phyloP scores from a whole-genome alignment of 768 basidiomycete species.

The Russula sp. region DNA sequence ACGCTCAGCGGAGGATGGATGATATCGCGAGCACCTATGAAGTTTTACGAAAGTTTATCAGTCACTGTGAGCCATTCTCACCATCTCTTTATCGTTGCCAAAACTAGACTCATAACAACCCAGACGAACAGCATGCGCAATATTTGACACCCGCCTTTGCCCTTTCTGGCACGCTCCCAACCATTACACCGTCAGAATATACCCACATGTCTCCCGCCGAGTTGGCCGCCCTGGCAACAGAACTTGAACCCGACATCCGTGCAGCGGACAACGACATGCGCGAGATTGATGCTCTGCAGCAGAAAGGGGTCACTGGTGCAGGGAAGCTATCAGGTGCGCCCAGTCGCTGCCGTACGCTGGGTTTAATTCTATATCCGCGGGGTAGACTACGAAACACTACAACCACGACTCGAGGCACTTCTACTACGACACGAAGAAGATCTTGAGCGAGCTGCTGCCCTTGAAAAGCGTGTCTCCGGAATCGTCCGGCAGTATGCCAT shows the following conservation, averaged over 20 bases:
- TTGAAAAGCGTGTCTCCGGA: slow-evolving; percentile 60
- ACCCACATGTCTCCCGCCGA: slow-evolving; percentile 62
- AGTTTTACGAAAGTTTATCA: slow-evolving; percentile 66
- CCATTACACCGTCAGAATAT: slow-evolving; percentile 44
- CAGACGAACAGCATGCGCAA: slow-evolving; percentile 75
- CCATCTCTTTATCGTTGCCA: slow-evolving; percentile 6
- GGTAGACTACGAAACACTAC: slow-evolving; percentile 55
- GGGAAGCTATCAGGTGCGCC: slow-evolving; percentile 58
- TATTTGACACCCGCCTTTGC: slow-evolving; percentile 72
- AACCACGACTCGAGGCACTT: slow-evolving; percentile 61
- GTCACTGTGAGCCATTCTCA: slow-evolving; percentile 48
- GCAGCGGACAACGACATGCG: slow-evolving; percentile 76
- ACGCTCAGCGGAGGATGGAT: slow-evolving; percentile 53
- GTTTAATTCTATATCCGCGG: background rate
- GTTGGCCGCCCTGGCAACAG: slow-evolving; percentile 61
- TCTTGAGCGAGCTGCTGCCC: slow-evolving; percentile 43
- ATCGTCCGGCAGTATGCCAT: slow-evolving; percentile 67
- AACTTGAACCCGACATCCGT: slow-evolving; percentile 82
- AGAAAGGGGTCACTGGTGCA: slow-evolving; percentile 63
- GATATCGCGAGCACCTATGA: slow-evolving; percentile 61
- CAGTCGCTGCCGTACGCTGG: background rate
- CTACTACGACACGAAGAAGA: slow-evolving; percentile 57
- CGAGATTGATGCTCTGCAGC: slow-evolving; percentile 66
- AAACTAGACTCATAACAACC: too few species aligned
- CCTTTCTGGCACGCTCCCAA: slow-evolving; percentile 52